Base-by-base conservation (phyloP, 352 stramenopile species). In the Globisporangium lucens region DNA sequence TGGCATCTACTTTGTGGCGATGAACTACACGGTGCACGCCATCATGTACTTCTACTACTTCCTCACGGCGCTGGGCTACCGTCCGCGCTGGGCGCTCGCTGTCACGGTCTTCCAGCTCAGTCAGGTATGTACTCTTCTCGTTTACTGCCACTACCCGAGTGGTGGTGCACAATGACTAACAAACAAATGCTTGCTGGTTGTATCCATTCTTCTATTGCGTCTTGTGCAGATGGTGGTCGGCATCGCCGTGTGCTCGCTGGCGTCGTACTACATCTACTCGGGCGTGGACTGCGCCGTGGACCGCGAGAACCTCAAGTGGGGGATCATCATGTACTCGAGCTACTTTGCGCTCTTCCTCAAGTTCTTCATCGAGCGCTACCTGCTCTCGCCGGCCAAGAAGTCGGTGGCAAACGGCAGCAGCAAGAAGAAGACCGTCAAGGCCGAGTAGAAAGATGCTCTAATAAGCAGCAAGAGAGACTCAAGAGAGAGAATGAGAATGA, bases 11-110 rank as follows among this genome's bases (percentile, higher is more conserved):
- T 99, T 99, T 77, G 91, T 98, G 36, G 90, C 95, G 29, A 99
- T 99, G 95, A 99, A 99, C 80, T 99, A 99, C 84, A 90, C 82
- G 59, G 97, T 99, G 55, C 97, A 99, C 77, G 91, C 93, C 33
- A 81, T 98, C 73, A 99, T 99, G 97, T 99, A 99, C 81, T 95
- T 94, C 56, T 98, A 98, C 85, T 98, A 98, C 77, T 97, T 94
- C 67, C 83, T 98, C 61, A 90, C 83, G 58, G 91, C 92, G 24
- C 71, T 94, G 60, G 82, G 84, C 66, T 93, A 84, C 74, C 87
- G 86, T 60, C 87, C 87, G 33, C 80, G 75, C 41, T 94, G 86
- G 80, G 84, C 86, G 4, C 79, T 82, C 63, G 85, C 89, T 29
- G 87, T 98, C 65, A 98, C 93, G 10, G 81, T 98, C 56, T 82